A percentile compares a stretch with the other conserved stretches of the same genome.
These are phyloP conservation scores for Blastomyces percursus DNA, from an alignment of 2,329 filamentous ascomycete species.

Conservation along the genomic window DNA sequence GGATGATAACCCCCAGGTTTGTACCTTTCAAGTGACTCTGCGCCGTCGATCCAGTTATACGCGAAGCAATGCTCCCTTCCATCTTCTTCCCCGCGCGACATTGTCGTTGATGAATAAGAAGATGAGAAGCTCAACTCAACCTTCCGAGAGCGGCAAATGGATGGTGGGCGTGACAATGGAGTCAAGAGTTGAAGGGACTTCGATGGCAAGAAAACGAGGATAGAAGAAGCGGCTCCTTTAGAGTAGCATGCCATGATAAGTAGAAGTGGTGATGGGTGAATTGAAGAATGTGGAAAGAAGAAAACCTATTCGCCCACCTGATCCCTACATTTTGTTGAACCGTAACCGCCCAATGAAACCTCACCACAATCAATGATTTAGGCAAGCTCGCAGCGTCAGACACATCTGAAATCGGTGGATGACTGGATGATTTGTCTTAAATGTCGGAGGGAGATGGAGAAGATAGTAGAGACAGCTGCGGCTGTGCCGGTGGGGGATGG, in stretches of 20 bases:
- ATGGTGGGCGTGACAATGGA: slow-evolving; percentile 3
- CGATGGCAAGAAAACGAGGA: not conserved
- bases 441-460: too few species aligned
- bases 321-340: too few species aligned
- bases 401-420: too few species aligned
- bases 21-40: slow-evolving; percentile 24
- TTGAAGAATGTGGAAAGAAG: not conserved
- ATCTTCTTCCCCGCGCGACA: slow-evolving; percentile 1
- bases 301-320: not conserved
- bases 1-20: slow-evolving; percentile 27
- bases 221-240: not conserved
- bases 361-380: too few species aligned
- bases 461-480: too few species aligned
- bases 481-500: too few species aligned
- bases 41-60: slow-evolving; percentile 23
- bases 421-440: too few species aligned
- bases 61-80: slow-evolving; percentile 7
- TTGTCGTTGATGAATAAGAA: slow-evolving; percentile 3
- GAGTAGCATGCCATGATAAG: slow-evolving; percentile 6
- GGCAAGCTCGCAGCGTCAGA: too few species aligned
- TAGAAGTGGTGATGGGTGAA: not conserved
- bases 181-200: slow-evolving; percentile 1
- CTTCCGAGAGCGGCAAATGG: not conserved
- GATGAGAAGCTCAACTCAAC: slow-evolving; percentile 1
- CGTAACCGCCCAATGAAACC: too few species aligned